Evolutionary conservation across 495 filamentous ascomycete species (phyloP).

Genomic region (Hypoxylon fuscum): DNA sequence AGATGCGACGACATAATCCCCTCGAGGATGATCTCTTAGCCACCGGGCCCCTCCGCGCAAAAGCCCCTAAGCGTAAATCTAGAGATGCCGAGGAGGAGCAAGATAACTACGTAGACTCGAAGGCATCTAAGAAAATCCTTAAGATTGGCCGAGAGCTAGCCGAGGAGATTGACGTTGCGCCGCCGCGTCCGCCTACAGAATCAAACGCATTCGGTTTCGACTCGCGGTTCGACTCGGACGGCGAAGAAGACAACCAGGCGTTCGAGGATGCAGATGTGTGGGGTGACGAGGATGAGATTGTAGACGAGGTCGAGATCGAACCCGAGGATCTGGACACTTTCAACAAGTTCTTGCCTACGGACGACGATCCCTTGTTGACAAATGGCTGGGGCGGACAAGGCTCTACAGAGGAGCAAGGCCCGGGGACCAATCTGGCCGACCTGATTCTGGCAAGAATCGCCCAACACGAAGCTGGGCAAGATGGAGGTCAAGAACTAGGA

Average conservation of each 20-base stretch:
- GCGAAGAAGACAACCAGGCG: conserved; percentile 46
- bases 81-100: conserved; percentile 68
- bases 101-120: conserved; percentile 81
- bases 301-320: conserved; percentile 85
- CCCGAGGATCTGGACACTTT: conserved; percentile 91
- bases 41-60: conserved; percentile 67
- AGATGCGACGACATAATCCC: conserved; percentile 68
- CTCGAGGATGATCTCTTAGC: conserved; percentile 76
- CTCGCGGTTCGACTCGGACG: conserved; percentile 46
- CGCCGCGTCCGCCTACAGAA: conserved; percentile 31
- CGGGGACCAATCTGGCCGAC: conserved; percentile 84
- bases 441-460: conserved; percentile 94
- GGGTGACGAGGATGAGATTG: conserved; percentile 75
- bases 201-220: conserved; percentile 56
- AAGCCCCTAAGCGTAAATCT: conserved; percentile 61
- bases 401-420: conserved; percentile 56
- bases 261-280: conserved; percentile 67
- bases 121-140: conserved; percentile 85
- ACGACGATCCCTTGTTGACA: conserved; percentile 62
- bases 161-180: conserved; percentile 68
- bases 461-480: conserved; percentile 79
- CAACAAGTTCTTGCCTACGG: conserved; percentile 82
- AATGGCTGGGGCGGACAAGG: conserved; percentile 49
- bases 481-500: conserved; percentile 44
- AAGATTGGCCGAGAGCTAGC: conserved; percentile 83